Percentiles rank a stretch among this genome's conserved stretches.
These are phyloP conservation scores for Ploettnerulaceae sp. DNA, from an alignment of 2,329 filamentous ascomycete genomes.

Conservation along the genomic window DNA sequence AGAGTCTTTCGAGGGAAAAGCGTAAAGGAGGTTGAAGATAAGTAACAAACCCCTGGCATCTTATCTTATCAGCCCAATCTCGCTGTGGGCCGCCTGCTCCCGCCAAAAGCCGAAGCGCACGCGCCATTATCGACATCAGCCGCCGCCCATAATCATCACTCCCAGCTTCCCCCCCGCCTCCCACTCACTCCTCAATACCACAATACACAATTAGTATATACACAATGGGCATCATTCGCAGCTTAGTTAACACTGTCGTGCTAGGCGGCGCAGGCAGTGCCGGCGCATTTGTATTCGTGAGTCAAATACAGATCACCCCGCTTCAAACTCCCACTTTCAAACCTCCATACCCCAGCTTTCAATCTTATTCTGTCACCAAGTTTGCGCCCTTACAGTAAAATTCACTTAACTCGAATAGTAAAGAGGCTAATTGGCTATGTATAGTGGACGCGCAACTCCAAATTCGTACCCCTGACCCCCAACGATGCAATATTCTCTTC, in stretches of 20 bases:
- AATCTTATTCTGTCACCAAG: no score
- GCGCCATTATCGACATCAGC: neutral
- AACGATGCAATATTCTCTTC: slow-evolving; percentile 59
- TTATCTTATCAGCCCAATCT: no score
- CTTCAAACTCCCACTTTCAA: neutral
- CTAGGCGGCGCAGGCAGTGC: slow-evolving; percentile 20
- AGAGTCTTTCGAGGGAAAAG: no score
- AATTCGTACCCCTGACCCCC: slow-evolving; percentile 49
- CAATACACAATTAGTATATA: neutral
- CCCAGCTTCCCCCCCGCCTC: neutral
- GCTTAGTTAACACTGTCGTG: slow-evolving; percentile 19
- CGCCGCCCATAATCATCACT: neutral
- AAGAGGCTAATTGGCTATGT: no score
- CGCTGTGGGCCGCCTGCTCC: no score
- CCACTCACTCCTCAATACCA: neutral
- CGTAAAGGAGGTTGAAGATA: no score
- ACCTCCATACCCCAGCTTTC: neutral
- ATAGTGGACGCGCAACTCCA: slow-evolving; percentile 21
- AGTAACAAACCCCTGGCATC: no score
- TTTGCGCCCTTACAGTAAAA: neutral
- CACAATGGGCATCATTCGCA: slow-evolving; percentile 24
- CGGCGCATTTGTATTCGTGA: slow-evolving; percentile 22
- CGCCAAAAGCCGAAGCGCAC: neutral
- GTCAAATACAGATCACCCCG: neutral
- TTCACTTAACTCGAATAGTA: neutral